Base-by-base conservation (phyloP, 768 basidiomycete species). In the Paxillus ammoniavirescens region DNA sequence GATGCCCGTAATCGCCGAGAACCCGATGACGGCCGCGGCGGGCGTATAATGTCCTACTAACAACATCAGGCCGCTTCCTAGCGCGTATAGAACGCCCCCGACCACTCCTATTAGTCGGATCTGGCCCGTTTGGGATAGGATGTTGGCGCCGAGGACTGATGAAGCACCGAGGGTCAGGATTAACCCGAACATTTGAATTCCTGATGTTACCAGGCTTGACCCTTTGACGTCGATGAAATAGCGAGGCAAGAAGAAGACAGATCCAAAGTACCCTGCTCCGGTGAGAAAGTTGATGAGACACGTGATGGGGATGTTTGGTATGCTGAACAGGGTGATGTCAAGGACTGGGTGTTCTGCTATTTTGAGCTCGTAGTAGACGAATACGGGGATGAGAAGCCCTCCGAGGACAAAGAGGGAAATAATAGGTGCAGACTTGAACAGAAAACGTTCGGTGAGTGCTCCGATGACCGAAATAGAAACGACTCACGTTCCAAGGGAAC, bases 241-340 rank as follows among this genome's bases (percentile, higher is more conserved):
- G 37, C 69, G 72, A n/a, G 70, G 70, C 23, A 72, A 64, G 56
- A 73, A 72, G 55, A 73, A 72, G 52, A 73, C 70, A 13, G 62
- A 61, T 8, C 71, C 70, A 50, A 72, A 73, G 57, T 71, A 73
- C 17, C 70, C 71, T 13, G 72, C 72, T 42, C 72, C 70, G 0
- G 70, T 72, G 44, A 72, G 67, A 56, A 72, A 73, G 47, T 72
- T 73, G 57, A 72, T 70, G 49, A 73, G 59, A 51, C 70, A 72
- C 5, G 66, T 54, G 8, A 71, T 67, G 21, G 66, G 71, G 17
- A 72, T 73, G 28, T 73, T 72, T 2, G 67, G 66, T 57, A 69
- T 63, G 30, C 31, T 57, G 57, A 72, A 73, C 14, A 72, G 52
- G 52, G 52, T 61, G 48, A 73, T 64, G 47, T 71, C 72, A 44